Evolutionary conservation across 257 asterid species (phyloP), one percentile per base, ranked within the genome.

Genomic region (Scutellaria baicalensis): DNA sequence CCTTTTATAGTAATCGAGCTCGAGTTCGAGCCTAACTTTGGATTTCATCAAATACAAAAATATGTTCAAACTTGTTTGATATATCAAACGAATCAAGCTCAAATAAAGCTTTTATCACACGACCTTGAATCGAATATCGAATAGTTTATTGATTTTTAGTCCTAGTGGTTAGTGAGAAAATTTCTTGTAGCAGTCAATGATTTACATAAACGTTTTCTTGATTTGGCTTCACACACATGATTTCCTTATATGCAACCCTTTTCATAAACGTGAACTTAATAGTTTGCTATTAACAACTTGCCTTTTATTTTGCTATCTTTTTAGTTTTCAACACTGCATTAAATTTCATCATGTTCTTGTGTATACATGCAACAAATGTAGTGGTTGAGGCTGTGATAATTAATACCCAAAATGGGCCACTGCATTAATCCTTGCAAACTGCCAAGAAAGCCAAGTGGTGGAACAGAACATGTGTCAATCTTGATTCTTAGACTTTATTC

Each of bases 311-410:
- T 31, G 42, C 66, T 47, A 38, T 50, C 8, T 23, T 66, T 73
- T 48, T 58, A 33, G 17, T 57, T 65, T 60, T 70, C 63, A 11
- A 70, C 72, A 39, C 11, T 45, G 69, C 80, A 70, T 79, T 76
- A 70, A 79, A 51, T 77, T 48, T 52, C 40, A 12, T 40, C 71
- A 59, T 60, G 67, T 70, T 71, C 43, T 45, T 38, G 52, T 47
- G 38, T 50, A 60, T 59, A 64, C 49, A 38, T 43, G 59, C 76
- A 74, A 73, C 87, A 66, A 85, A 87, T 84, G 71, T 3, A 64
- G 91, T 80, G 0, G 96, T 82, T 85, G 95, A 73, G 84, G 70
- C 6, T 3, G 76, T 63, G 50, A 59, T 49, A 66, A 63, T 63
- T 42, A 33, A 61, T 27, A 17, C 72, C 64, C 27, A 38, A 50